phyloP scores from a whole-genome alignment of 2,329 filamentous ascomycete species.

The Neonectria ditissima region DNA sequence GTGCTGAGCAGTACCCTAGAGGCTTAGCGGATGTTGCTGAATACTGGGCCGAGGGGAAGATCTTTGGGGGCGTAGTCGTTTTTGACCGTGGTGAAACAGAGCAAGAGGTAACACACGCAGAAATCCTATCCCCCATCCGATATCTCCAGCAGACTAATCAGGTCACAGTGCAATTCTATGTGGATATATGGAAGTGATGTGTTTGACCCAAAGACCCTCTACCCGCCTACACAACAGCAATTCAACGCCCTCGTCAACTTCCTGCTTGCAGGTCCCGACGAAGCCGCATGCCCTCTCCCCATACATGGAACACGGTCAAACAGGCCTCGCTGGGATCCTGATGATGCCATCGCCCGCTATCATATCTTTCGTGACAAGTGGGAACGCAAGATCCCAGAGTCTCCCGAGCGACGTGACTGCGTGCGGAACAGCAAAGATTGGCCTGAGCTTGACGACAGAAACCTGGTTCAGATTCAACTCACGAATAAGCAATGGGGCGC shows the following conservation, averaged over 20 bases:
- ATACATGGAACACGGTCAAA: slow-evolving; percentile 10
- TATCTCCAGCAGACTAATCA: not conserved
- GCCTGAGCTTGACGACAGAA: slow-evolving; percentile 68
- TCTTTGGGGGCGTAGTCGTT: slow-evolving; percentile 46
- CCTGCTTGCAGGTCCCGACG: not conserved
- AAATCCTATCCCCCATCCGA: not conserved
- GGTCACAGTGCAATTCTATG: slow-evolving; percentile 9
- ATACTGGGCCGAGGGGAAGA: slow-evolving; percentile 47
- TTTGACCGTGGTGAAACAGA: slow-evolving; percentile 44
- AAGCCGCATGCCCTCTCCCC: slow-evolving; percentile 7
- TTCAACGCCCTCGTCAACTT: slow-evolving; percentile 4
- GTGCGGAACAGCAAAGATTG: not conserved
- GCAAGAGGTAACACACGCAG: slow-evolving; percentile 22
- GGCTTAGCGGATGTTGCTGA: slow-evolving; percentile 39
- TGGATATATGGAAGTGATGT: slow-evolving; percentile 14
- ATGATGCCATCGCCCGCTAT: slow-evolving; percentile 1
- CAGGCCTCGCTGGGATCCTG: slow-evolving; percentile 7
- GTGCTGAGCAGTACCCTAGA: slow-evolving; percentile 44
- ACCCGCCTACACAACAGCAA: slow-evolving; percentile 13
- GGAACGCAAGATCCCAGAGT: slow-evolving; percentile 74
- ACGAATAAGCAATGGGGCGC: not conserved
- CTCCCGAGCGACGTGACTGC: slow-evolving; percentile 61
- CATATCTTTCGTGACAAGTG: slow-evolving; percentile 74
- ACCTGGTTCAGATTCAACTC: slow-evolving; percentile 54
- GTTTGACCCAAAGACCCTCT: slow-evolving; percentile 5